phyloP scores from a whole-genome alignment of 176 grass and related monocot genomes.

The Hyparrhenia diplandra region DNA sequence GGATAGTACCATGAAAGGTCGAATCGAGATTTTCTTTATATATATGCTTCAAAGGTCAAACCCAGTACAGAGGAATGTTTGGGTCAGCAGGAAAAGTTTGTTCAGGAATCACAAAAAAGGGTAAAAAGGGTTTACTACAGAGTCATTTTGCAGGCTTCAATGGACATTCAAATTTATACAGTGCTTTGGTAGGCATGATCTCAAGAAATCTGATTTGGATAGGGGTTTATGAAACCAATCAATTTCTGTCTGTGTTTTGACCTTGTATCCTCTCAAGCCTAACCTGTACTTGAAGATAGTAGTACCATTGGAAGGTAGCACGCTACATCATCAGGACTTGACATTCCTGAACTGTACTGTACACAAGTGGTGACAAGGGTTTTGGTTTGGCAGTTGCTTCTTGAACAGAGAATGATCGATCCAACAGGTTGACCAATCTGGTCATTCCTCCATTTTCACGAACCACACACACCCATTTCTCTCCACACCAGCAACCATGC shows the following conservation, averaged over 20 bases:
- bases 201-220: not conserved
- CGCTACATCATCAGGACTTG: not conserved
- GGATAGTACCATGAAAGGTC: not conserved
- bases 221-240: not conserved
- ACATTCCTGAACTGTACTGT: not conserved
- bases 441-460: not conserved
- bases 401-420: not conserved
- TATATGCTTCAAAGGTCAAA: not conserved
- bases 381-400: not conserved
- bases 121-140: too few relatives aligned
- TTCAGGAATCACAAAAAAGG: not conserved
- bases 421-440: not conserved
- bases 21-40: not conserved
- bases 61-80: not conserved
- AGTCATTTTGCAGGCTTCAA: not conserved
- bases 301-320: not conserved
- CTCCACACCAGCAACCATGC: not conserved
- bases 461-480: slow-evolving; percentile 7
- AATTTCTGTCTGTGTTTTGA: not conserved
- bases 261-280: not conserved
- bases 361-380: not conserved
- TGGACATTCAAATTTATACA: not conserved
- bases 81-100: not conserved
- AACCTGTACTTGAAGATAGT: not conserved
- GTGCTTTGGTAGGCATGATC: not conserved